Conservation (phyloP, 139 green algal genomes). For the Diplosphaera chodatii region DNA sequence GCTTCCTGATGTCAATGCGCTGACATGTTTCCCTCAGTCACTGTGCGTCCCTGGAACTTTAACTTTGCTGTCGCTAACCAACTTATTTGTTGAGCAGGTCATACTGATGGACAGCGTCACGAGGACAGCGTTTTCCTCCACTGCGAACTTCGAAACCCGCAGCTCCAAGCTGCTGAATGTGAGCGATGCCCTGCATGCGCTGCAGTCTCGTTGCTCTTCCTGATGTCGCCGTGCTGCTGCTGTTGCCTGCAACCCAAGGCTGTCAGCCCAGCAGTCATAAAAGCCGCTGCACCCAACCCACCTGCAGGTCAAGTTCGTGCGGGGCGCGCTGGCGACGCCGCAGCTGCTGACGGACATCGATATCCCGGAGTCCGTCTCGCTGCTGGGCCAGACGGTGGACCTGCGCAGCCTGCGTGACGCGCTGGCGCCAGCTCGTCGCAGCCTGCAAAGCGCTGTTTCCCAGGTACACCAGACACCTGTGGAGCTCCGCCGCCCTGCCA, state of each 20-base stretch:
- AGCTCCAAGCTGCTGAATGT: constrained; percentile 79
- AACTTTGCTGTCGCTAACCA: too few species aligned
- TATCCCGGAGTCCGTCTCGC: constrained; percentile 50
- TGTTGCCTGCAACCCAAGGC: too few species aligned
- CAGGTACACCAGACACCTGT: background rate
- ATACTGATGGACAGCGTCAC: constrained; percentile 49
- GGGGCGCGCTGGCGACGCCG: constrained; percentile 56
- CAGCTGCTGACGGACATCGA: constrained; percentile 63
- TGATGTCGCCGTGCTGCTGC: too few species aligned
- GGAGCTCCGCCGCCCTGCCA: too few species aligned
- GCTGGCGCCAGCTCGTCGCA: constrained; percentile 35
- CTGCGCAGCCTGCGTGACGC: constrained; percentile 31
- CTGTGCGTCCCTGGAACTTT: too few species aligned
- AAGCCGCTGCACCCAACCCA: constrained; percentile 59
- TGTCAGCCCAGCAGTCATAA: too few species aligned
- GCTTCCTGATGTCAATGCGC: too few species aligned
- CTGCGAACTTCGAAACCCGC: constrained; percentile 71
- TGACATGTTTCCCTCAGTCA: too few species aligned
- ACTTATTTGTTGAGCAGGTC: too few species aligned
- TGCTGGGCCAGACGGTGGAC: constrained; percentile 76
- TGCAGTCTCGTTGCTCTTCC: too few species aligned
- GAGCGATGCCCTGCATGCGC: background rate
- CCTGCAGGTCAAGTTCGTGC: constrained; percentile 64
- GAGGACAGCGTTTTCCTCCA: constrained; percentile 48
- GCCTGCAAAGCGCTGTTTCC: background rate